A percentile compares a stretch with the other conserved stretches of the same genome.
Evolutionary conservation across 75 land plant genomes (phyloP).

Genomic region (Azolla pinnata): DNA sequence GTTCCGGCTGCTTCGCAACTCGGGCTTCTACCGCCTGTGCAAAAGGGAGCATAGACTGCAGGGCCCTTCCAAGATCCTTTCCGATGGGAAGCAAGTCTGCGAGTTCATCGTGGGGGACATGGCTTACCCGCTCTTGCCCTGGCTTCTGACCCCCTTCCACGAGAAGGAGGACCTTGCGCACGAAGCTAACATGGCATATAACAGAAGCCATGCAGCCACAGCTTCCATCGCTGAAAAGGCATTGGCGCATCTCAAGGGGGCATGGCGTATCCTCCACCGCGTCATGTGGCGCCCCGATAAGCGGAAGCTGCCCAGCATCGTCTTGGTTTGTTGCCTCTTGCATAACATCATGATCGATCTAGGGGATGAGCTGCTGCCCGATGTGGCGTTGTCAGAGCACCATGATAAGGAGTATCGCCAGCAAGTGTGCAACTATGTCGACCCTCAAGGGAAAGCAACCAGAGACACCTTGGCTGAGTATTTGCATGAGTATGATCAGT

Average conservation of each 20-base stretch:
- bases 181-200: constrained; percentile 28
- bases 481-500: too few species aligned
- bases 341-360: constrained; percentile 79
- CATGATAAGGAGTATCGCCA: constrained; percentile 66
- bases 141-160: constrained; percentile 75
- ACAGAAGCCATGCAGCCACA: constrained; percentile 32
- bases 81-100: constrained; percentile 36
- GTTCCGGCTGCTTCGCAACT: constrained; percentile 43
- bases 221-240: constrained; percentile 39
- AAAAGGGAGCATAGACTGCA: constrained; percentile 52
- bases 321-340: constrained; percentile 73
- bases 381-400: constrained; percentile 49
- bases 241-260: constrained; percentile 60
- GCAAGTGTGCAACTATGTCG: constrained; percentile 34
- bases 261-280: constrained; percentile 70
- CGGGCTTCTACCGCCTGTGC: constrained; percentile 61
- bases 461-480: constrained; percentile 25
- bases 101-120: constrained; percentile 69
- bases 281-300: constrained; percentile 93
- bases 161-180: constrained; percentile 19
- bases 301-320: constrained; percentile 66
- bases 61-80: constrained; percentile 31
- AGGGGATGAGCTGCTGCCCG: constrained; percentile 45
- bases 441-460: constrained; percentile 21
- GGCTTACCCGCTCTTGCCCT: constrained; percentile 70